These are phyloP conservation scores for Herpetospermum pedunculosum DNA, from an alignment of 306 rosid species.

Conservation along the genomic window DNA sequence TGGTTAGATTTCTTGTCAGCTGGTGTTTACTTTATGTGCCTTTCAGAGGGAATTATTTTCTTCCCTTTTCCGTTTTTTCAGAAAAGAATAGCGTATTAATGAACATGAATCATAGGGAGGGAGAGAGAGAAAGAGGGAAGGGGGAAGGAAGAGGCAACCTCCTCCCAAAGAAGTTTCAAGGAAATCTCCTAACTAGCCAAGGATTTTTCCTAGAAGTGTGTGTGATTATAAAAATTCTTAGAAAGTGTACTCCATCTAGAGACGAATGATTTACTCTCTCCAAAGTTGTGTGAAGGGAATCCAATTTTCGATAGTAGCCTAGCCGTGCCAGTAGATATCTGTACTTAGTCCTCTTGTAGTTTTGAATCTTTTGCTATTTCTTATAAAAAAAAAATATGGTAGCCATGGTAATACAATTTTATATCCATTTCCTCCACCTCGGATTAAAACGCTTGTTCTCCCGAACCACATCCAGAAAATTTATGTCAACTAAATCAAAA, in stretches of 20 bases:
- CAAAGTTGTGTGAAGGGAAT: neutral
- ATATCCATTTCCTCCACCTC: neutral
- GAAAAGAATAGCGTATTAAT: neutral
- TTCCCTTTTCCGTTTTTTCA: neutral
- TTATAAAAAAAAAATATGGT: neutral
- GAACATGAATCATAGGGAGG: neutral
- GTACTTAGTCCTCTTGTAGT: neutral
- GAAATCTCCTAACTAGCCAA: neutral
- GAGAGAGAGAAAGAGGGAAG: neutral
- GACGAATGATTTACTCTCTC: neutral
- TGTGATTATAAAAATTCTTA: neutral
- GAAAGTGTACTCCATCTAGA: neutral
- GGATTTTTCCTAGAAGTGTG: neutral
- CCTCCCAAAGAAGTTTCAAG: neutral
- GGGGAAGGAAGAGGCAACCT: neutral
- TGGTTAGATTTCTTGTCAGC: slow-evolving; percentile 34
- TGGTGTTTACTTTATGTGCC: neutral
- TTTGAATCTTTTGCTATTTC: neutral
- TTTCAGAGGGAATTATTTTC: neutral
- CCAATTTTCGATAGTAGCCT: neutral
- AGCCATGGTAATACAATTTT: neutral
- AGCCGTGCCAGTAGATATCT: neutral
- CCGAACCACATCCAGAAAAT: neutral
- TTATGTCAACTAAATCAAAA: neutral
- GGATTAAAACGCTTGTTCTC: neutral